These are phyloP conservation scores for Pseudomassariella vexata DNA, from an alignment of 2,329 filamentous ascomycete species.

Conservation along the genomic window DNA sequence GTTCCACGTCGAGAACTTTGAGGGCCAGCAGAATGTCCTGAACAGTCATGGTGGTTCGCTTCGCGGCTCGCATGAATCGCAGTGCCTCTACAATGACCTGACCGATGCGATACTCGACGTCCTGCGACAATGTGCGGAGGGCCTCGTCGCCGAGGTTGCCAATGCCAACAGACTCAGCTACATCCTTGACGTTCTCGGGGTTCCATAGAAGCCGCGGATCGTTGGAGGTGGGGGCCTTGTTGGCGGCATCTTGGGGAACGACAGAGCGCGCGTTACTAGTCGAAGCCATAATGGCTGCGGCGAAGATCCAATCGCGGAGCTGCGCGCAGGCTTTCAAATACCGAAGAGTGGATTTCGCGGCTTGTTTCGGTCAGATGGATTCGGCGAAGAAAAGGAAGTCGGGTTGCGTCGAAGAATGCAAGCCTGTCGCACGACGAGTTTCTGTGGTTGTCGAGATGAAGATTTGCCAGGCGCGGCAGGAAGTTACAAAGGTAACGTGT, in stretches of 20 bases:
- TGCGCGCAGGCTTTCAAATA: no score
- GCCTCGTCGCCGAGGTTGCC: slow-evolving; percentile 76
- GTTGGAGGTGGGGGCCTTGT: slow-evolving; percentile 15
- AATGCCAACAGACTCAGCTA: slow-evolving; percentile 93
- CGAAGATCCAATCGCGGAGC: background rate
- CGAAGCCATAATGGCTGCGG: slow-evolving; percentile 15
- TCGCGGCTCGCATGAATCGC: slow-evolving; percentile 91
- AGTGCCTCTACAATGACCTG: slow-evolving; percentile 91
- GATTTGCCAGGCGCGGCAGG: no score
- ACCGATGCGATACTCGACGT: slow-evolving; percentile 91
- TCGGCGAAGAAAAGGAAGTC: no score
- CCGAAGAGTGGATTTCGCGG: no score
- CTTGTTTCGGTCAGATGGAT: no score
- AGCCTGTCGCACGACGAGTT: no score
- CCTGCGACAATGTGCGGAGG: slow-evolving; percentile 79
- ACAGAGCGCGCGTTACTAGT: slow-evolving; percentile 15
- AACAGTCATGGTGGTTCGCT: slow-evolving; percentile 80
- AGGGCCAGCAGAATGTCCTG: slow-evolving; percentile 86
- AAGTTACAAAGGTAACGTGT: no score
- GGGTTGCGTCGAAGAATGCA: no score
- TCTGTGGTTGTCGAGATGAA: no score
- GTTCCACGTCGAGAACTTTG: slow-evolving; percentile 83
- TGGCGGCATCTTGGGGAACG: slow-evolving; percentile 13
- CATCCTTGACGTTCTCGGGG: slow-evolving; percentile 89
- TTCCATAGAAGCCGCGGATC: slow-evolving; percentile 69